These are phyloP conservation scores for Prunus dulcis DNA, from an alignment of 306 rosid genomes.

Conservation along the genomic window DNA sequence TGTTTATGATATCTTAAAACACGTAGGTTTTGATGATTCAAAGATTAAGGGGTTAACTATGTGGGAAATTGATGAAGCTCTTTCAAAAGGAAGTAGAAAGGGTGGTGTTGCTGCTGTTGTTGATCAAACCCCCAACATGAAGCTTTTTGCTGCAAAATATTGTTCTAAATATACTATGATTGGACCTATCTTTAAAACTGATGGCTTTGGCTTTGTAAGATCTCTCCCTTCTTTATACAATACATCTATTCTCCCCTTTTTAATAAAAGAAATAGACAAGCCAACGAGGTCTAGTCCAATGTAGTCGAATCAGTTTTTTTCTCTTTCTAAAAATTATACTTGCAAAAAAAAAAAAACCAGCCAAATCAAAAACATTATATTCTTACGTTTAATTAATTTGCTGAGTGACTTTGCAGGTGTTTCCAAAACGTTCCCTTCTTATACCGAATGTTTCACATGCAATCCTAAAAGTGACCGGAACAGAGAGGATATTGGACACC, in stretches of 20 bases:
- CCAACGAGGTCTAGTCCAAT: too few relatives aligned
- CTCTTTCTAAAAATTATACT: too few relatives aligned
- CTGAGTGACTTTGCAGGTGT: slow-evolving; percentile 20
- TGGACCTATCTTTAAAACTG: slow-evolving; percentile 45
- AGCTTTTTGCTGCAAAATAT: slow-evolving; percentile 31
- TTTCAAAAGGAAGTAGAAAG: slow-evolving; percentile 38
- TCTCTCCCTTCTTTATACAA: not conserved
- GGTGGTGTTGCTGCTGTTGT: slow-evolving; percentile 53
- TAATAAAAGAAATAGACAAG: too few relatives aligned
- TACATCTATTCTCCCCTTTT: too few relatives aligned
- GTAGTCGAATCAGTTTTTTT: too few relatives aligned
- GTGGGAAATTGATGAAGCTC: slow-evolving; percentile 33
- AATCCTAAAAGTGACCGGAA: slow-evolving; percentile 49
- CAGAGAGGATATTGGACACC: slow-evolving; percentile 40
- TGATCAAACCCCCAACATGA: slow-evolving; percentile 47
- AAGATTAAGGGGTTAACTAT: slow-evolving; percentile 21
- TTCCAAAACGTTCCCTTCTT: slow-evolving; percentile 49
- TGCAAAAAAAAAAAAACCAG: too few relatives aligned
- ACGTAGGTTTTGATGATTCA: slow-evolving; percentile 24
- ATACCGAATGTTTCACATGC: slow-evolving; percentile 51
- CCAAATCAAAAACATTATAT: too few relatives aligned
- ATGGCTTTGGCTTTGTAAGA: slow-evolving; percentile 70
- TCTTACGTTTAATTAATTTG: too few relatives aligned
- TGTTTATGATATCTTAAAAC: slow-evolving; percentile 25
- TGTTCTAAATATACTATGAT: slow-evolving; percentile 49